Percentiles rank a stretch among this genome's conserved stretches.
phyloP scores from a whole-genome alignment of 225 moss, liverwort and hornwort genomes.

The Marchantia polymorpha region DNA sequence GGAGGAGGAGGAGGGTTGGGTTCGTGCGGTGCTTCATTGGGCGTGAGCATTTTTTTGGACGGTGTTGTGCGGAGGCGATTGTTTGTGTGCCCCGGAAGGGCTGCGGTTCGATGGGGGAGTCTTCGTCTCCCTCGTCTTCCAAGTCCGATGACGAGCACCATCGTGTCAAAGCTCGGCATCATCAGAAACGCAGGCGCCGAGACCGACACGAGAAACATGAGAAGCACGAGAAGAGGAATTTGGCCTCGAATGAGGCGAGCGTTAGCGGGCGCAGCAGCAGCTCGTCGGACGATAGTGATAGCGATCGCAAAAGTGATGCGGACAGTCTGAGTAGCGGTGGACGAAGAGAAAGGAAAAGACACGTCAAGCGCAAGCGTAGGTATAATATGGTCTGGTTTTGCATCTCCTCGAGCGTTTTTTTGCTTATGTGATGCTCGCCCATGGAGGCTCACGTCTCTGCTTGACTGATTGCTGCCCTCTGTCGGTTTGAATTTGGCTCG shows the following conservation, averaged over 20 bases:
- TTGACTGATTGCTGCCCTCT: background rate
- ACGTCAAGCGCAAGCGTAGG: constrained; percentile 62
- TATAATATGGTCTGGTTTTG: constrained; percentile 21
- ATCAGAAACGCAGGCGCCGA: constrained; percentile 26
- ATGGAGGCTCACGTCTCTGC: background rate
- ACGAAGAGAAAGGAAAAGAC: constrained; percentile 40
- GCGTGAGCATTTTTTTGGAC: background rate
- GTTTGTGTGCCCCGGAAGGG: background rate
- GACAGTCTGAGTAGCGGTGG: constrained; percentile 51
- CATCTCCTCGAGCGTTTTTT: background rate
- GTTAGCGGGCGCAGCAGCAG: constrained; percentile 33
- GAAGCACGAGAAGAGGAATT: constrained; percentile 17
- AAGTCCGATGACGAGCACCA: constrained; percentile 17
- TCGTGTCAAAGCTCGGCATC: constrained; percentile 22
- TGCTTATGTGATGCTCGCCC: background rate
- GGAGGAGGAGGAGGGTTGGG: no score
- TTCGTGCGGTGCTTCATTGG: background rate
- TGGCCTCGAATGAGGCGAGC: constrained; percentile 23
- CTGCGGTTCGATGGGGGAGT: constrained; percentile 18
- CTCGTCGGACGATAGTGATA: constrained; percentile 36
- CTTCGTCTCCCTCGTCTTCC: constrained; percentile 24
- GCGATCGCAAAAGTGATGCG: constrained; percentile 40
- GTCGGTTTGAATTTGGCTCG: background rate
- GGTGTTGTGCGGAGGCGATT: background rate
- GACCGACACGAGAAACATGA: constrained; percentile 16